A percentile compares a stretch with the other conserved stretches of the same genome.
phyloP scores from a whole-genome alignment of 2,329 filamentous ascomycete species.

The Hypoxylon rubiginosum region DNA sequence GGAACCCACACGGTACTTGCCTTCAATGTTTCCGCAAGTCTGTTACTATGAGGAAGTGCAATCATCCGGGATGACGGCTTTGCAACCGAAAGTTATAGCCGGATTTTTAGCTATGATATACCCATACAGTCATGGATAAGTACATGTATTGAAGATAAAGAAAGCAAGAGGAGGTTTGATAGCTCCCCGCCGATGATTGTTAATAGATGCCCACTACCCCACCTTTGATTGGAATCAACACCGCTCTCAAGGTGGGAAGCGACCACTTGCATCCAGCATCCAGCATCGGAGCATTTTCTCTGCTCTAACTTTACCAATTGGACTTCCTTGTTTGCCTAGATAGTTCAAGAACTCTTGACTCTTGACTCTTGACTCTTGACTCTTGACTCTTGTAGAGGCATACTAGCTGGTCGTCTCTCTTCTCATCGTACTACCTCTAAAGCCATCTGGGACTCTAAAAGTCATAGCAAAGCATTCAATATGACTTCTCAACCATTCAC shows the following conservation, averaged over 20 bases:
- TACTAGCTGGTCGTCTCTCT: not conserved
- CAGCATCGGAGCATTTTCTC: slow-evolving; percentile 1
- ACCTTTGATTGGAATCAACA: slow-evolving; percentile 16
- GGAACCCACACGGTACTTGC: not conserved
- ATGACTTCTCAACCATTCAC: slow-evolving; percentile 62
- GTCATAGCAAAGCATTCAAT: slow-evolving; percentile 32
- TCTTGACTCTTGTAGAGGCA: not conserved
- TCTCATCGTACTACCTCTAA: not conserved
- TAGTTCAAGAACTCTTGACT: too few species aligned
- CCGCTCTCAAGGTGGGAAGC: not conserved
- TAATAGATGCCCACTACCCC: slow-evolving; percentile 13
- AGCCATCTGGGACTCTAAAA: not conserved
- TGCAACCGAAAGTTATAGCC: slow-evolving; percentile 16
- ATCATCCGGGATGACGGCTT: slow-evolving; percentile 1
- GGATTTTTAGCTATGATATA: not conserved
- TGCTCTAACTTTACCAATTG: not conserved
- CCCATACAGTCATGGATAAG: not conserved
- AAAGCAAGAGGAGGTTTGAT: not conserved
- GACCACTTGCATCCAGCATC: too few species aligned
- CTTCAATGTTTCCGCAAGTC: too few species aligned
- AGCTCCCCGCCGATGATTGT: too few species aligned
- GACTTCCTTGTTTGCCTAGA: too few species aligned
- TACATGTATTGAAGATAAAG: not conserved
- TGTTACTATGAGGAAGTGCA: not conserved
- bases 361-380: too few species aligned